phyloP scores from a whole-genome alignment of 805 yeast genomes.

The Myxozyma geophila region DNA sequence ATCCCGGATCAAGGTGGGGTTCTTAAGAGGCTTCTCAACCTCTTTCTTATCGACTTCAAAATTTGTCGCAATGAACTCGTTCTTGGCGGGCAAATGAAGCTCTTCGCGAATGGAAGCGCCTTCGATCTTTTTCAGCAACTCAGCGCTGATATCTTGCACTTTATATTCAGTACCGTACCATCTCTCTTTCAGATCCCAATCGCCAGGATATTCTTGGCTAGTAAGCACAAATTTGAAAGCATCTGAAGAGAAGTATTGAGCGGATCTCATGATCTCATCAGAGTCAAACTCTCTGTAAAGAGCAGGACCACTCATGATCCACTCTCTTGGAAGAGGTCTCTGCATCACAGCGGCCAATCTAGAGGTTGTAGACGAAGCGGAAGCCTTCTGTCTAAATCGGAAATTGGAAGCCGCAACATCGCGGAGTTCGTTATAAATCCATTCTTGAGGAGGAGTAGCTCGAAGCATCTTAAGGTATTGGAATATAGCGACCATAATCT shows the following conservation, averaged over 20 bases:
- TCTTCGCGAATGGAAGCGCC: conserved; percentile 42
- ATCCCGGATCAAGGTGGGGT: conserved; percentile 66
- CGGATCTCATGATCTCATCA: conserved; percentile 55
- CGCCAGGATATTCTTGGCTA: conserved; percentile 56
- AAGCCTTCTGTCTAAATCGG: conserved; percentile 76
- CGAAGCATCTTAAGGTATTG: conserved; percentile 71
- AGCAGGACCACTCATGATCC: conserved; percentile 57
- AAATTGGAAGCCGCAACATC: conserved; percentile 72
- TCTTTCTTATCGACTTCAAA: conserved; percentile 61
- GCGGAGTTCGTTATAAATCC: conserved; percentile 79
- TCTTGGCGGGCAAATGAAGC: conserved; percentile 69
- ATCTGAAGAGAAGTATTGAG: conserved; percentile 55
- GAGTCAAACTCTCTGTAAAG: conserved; percentile 66
- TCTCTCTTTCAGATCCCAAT: conserved; percentile 58
- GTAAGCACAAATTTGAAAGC: conserved; percentile 66
- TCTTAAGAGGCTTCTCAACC: conserved; percentile 48
- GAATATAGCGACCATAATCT: conserved; percentile 63
- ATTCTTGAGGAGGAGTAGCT: conserved; percentile 65
- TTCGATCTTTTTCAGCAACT: conserved; percentile 47
- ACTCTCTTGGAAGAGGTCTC: conserved; percentile 65
- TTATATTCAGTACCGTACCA: conserved; percentile 92
- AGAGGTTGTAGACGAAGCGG: conserved; percentile 75
- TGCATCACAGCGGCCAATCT: conserved; percentile 65
- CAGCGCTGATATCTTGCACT: conserved; percentile 51
- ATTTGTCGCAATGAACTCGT: conserved; percentile 80